These are phyloP conservation scores for Posidonia oceanica DNA, from an alignment of 116 monocot genomes.

Conservation along the genomic window DNA sequence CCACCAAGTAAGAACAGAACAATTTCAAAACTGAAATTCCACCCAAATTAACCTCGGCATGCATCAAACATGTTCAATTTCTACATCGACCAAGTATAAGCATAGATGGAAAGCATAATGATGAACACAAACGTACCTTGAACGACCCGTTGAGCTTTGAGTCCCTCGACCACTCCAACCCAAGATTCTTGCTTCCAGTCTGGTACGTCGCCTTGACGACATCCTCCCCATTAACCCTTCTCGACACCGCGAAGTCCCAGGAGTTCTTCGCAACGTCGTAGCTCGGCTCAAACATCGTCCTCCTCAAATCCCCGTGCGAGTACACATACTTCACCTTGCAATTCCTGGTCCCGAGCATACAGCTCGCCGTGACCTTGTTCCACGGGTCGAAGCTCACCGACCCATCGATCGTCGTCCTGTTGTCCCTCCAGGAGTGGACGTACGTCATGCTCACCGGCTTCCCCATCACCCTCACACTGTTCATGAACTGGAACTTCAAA, in stretches of 20 bases:
- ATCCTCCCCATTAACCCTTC: conserved; percentile 50
- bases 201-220: conserved; percentile 51
- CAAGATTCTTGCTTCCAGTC: conserved; percentile 47
- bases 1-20: too few relatives aligned
- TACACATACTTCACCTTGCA: conserved; percentile 67
- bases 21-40: too few relatives aligned
- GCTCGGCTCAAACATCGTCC: conserved; percentile 55
- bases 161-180: conserved; percentile 55
- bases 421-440: conserved; percentile 36
- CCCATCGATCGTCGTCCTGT: conserved; percentile 51
- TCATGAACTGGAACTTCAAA: conserved; percentile 86
- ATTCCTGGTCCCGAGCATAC: conserved; percentile 20
- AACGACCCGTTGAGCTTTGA: conserved; percentile 47
- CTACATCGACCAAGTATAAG: too few relatives aligned
- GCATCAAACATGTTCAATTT: too few relatives aligned
- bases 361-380: conserved; percentile 58
- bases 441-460: conserved; percentile 71
- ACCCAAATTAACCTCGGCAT: too few relatives aligned
- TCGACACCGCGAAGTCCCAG: conserved; percentile 68
- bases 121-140: conserved; percentile 35
- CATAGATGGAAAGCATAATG: too few relatives aligned
- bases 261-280: conserved; percentile 49
- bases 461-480: conserved; percentile 43
- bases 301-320: conserved; percentile 42
- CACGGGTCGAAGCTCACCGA: conserved; percentile 45